Conservation (phyloP, 331 rosid genomes). For the Telfairia occidentalis region DNA sequence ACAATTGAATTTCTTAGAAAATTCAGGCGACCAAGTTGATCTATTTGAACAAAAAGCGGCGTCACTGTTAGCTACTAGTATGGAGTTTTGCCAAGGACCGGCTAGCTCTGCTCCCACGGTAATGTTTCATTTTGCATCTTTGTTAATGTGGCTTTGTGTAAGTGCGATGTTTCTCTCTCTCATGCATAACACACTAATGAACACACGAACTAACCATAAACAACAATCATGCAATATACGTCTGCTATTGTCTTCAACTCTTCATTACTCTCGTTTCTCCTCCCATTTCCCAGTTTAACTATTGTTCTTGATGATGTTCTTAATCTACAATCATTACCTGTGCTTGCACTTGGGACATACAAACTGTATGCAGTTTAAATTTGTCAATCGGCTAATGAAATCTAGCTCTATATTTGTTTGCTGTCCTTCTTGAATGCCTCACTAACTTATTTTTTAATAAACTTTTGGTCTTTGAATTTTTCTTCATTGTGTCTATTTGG, state of each 20-base stretch:
- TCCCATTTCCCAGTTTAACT: not conserved
- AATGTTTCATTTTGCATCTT: slow-evolving; percentile 16
- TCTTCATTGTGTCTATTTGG: not conserved
- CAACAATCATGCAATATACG: not conserved
- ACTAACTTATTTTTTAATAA: not conserved
- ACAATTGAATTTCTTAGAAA: slow-evolving; percentile 22
- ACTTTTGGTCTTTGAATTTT: not conserved
- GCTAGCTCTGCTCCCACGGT: slow-evolving; percentile 34
- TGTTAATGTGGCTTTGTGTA: not conserved
- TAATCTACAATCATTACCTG: not conserved
- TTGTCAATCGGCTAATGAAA: not conserved
- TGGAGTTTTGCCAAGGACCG: slow-evolving; percentile 27
- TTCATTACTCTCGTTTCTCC: not conserved
- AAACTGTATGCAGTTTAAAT: not conserved
- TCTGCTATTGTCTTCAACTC: not conserved
- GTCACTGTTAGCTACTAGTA: slow-evolving; percentile 15
- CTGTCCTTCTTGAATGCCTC: not conserved
- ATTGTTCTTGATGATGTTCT: not conserved
- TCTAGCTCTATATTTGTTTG: not conserved
- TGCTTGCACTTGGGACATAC: not conserved
- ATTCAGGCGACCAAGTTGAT: slow-evolving; percentile 26
- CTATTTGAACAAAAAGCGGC: slow-evolving; percentile 19
- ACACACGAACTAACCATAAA: not conserved
- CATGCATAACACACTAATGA: not conserved
- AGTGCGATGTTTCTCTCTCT: not conserved